Percentiles rank a stretch among this genome's conserved stretches.
phyloP scores from a whole-genome alignment of 352 stramenopile species.

The Pseudoperonospora humuli region DNA sequence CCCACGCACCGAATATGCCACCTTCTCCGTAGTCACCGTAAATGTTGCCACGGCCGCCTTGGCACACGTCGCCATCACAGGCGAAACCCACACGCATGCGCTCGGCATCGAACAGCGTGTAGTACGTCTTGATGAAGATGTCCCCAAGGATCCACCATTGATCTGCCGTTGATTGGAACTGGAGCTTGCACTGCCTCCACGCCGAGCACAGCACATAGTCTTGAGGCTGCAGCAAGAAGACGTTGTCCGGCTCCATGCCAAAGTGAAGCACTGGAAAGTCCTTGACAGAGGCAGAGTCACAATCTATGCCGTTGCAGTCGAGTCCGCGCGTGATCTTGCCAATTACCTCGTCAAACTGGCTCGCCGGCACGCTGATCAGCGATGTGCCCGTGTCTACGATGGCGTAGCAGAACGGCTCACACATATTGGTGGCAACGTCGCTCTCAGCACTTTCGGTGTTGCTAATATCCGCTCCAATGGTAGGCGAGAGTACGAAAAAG shows the following conservation, averaged over 20 bases:
- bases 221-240: conserved; percentile 68
- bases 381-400: conserved; percentile 88
- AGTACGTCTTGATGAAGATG: conserved; percentile 89
- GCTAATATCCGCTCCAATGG: not conserved
- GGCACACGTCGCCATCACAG: conserved; percentile 72
- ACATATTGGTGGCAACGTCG: conserved; percentile 40
- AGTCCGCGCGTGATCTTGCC: conserved; percentile 49
- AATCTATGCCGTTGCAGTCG: conserved; percentile 62
- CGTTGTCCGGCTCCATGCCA: conserved; percentile 78
- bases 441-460: not conserved
- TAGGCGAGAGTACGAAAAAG: conserved; percentile 26
- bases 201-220: conserved; percentile 77
- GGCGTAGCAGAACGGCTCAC: conserved; percentile 70
- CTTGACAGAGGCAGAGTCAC: conserved; percentile 34
- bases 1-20: conserved; percentile 36
- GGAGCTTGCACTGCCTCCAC: conserved; percentile 67
- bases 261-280: conserved; percentile 71
- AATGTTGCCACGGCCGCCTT: conserved; percentile 59
- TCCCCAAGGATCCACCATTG: conserved; percentile 87
- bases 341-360: conserved; percentile 58
- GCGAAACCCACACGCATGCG: conserved; percentile 85
- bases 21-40: conserved; percentile 40
- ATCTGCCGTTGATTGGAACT: conserved; percentile 68
- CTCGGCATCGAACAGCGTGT: conserved; percentile 86
- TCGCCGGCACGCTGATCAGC: conserved; percentile 72